Conservation (phyloP, 306 rosid species). For the Trifolium subterraneum region DNA sequence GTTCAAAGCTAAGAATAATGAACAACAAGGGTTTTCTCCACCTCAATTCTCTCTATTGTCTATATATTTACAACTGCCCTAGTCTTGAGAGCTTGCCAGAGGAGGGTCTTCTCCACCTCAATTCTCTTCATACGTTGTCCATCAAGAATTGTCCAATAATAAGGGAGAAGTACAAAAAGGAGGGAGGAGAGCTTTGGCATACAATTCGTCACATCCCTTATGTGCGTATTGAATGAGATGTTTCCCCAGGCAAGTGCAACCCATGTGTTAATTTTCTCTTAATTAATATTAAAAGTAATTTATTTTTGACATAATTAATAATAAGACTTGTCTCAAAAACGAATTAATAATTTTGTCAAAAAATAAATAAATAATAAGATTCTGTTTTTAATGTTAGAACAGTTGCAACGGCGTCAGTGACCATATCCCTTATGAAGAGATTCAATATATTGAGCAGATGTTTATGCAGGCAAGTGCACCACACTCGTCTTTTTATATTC, state of each 20-base stretch:
- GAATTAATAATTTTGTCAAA: too few relatives aligned
- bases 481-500: too few relatives aligned
- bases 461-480: too few relatives aligned
- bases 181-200: neutral
- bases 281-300: too few relatives aligned
- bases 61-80: rapidly evolving
- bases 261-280: too few relatives aligned
- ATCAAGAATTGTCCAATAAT: neutral
- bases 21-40: neutral
- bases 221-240: neutral
- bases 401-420: too few relatives aligned
- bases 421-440: too few relatives aligned
- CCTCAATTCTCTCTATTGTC: conserved; percentile 9
- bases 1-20: neutral
- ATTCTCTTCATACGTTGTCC: rapidly evolving
- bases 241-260: neutral
- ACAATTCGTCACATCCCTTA: neutral
- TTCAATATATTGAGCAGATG: too few relatives aligned
- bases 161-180: neutral
- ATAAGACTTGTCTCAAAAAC: too few relatives aligned
- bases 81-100: conserved; percentile 38
- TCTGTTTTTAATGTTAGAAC: too few relatives aligned
- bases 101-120: neutral
- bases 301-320: too few relatives aligned
- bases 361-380: too few relatives aligned